Evolutionary conservation across 176 grass and related monocot species (phyloP).

Genomic region (Typha latifolia): DNA sequence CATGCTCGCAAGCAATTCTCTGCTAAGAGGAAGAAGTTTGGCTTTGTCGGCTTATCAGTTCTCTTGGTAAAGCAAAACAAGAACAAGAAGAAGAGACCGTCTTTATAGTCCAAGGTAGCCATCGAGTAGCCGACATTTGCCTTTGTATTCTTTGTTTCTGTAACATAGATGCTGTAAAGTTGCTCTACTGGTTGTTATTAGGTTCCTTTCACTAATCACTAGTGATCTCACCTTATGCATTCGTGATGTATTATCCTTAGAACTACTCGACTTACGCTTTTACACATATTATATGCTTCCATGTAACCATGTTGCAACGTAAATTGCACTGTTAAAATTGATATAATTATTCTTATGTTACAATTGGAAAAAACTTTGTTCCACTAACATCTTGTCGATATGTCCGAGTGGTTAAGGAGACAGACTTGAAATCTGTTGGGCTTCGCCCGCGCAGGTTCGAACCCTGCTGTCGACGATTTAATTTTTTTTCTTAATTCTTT

Average conservation of each 20-base stretch:
- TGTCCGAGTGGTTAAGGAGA: conserved; percentile 90
- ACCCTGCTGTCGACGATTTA: conserved; percentile 19
- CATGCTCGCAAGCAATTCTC: conserved; percentile 16
- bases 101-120: not conserved
- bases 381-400: conserved; percentile 38
- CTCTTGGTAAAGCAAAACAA: conserved; percentile 65
- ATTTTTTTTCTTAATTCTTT: not conserved
- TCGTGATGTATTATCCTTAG: too few species aligned
- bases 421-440: conserved; percentile 95
- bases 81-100: conserved; percentile 77
- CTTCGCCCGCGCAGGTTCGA: conserved; percentile 78
- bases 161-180: not conserved
- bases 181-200: not conserved
- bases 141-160: not conserved
- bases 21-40: conserved; percentile 73
- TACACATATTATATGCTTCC: not conserved
- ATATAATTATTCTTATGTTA: too few species aligned
- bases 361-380: too few species aligned
- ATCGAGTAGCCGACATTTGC: not conserved
- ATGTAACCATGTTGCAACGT: too few species aligned
- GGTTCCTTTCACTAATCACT: not conserved
- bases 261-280: too few species aligned
- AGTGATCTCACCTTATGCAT: too few species aligned
- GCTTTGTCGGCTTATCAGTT: conserved; percentile 50
- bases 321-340: too few species aligned